Conservation (phyloP, 306 rosid species). For the Luffa aegyptiaca region DNA sequence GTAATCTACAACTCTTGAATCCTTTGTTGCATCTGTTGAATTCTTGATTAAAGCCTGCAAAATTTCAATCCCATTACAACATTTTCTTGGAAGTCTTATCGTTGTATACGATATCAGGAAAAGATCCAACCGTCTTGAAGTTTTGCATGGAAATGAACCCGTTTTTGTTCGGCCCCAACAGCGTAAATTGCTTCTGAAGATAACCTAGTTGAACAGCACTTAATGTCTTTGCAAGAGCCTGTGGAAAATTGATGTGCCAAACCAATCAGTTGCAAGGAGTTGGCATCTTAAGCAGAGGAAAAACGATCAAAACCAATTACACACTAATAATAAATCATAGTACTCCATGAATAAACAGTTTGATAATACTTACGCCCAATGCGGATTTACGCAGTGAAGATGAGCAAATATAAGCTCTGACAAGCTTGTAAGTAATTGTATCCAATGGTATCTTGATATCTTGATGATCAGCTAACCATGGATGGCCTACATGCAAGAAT, state of each 20-base stretch:
- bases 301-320: background rate
- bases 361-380: conserved; percentile 42
- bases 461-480: conserved; percentile 56
- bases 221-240: conserved; percentile 84
- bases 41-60: conserved; percentile 57
- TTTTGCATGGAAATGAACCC: conserved; percentile 83
- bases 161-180: conserved; percentile 62
- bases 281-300: background rate
- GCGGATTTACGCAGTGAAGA: conserved; percentile 74
- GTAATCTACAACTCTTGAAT: conserved; percentile 64
- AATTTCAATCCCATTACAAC: conserved; percentile 13
- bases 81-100: conserved; percentile 7
- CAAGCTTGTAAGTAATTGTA: conserved; percentile 54
- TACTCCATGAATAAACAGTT: background rate
- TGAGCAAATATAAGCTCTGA: conserved; percentile 57
- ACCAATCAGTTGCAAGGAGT: background rate
- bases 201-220: conserved; percentile 55
- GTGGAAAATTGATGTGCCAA: conserved; percentile 17
- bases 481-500: conserved; percentile 50
- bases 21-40: conserved; percentile 73
- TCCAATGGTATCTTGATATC: conserved; percentile 61
- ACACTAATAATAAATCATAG: background rate
- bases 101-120: background rate
- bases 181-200: conserved; percentile 58
- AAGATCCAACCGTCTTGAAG: conserved; percentile 59